phyloP scores from a whole-genome alignment of 2,329 filamentous ascomycete species.

The Aspergillus unguis region DNA sequence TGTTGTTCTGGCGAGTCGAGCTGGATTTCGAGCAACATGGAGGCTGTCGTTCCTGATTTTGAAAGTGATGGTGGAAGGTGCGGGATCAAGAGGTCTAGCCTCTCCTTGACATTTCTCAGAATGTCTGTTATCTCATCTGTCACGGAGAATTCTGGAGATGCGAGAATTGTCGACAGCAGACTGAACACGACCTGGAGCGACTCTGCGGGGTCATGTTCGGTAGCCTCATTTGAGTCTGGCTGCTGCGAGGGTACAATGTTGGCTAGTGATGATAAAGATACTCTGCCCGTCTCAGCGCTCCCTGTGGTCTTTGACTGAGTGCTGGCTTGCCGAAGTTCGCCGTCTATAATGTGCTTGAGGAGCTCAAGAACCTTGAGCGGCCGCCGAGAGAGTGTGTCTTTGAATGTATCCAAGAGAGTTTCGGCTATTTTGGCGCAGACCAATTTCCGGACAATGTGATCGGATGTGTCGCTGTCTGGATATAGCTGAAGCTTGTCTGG shows the following conservation, averaged over 20 bases:
- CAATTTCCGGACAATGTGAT: conserved; percentile 34
- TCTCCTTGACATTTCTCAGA: conserved; percentile 33
- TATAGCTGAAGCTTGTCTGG: conserved; percentile 14
- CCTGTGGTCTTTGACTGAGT: conserved; percentile 6
- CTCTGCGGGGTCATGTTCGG: conserved; percentile 30
- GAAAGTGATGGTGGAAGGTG: conserved; percentile 31
- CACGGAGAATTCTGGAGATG: conserved; percentile 39
- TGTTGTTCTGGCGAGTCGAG: conserved; percentile 27
- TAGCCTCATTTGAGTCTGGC: conserved; percentile 12
- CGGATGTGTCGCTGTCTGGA: conserved; percentile 22
- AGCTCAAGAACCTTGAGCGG: conserved; percentile 41
- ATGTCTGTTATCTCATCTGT: conserved; percentile 29
- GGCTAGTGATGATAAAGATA: conserved; percentile 36
- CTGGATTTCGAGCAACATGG: conserved; percentile 44
- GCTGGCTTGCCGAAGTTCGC: conserved; percentile 28
- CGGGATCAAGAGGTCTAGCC: conserved; percentile 36
- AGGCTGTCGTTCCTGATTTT: conserved; percentile 40
- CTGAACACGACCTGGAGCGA: conserved; percentile 42
- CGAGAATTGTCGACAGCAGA: conserved; percentile 41
- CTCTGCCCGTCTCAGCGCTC: conserved; percentile 15
- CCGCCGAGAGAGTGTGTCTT: conserved; percentile 40
- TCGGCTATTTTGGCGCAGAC: conserved; percentile 42
- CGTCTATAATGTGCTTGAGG: conserved; percentile 40
- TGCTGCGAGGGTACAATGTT: conserved; percentile 30
- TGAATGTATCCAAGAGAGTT: conserved; percentile 41